These are phyloP conservation scores for Sclerotiophoma versabilis DNA, from an alignment of 2,329 filamentous ascomycete species.

Conservation along the genomic window DNA sequence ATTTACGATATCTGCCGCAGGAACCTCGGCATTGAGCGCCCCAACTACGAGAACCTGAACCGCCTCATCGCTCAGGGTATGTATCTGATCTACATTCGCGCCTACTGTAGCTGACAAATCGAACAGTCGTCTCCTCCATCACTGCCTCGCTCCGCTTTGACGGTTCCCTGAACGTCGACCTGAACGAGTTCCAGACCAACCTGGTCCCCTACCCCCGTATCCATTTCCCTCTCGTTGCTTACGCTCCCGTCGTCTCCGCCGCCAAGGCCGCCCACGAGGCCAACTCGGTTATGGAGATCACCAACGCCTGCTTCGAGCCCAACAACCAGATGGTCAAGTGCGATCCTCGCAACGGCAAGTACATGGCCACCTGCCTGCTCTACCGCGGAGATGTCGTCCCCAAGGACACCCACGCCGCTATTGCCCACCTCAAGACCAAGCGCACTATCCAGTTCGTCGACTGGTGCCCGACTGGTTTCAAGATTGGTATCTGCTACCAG, in stretches of 20 bases:
- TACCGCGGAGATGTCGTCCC: slow-evolving; percentile 99
- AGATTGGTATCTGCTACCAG: slow-evolving; percentile 99
- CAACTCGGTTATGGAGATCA: slow-evolving; percentile 98
- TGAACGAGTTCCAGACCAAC: slow-evolving; percentile 99
- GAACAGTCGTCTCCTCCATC: slow-evolving; percentile 91
- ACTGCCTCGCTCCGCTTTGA: slow-evolving; percentile 98
- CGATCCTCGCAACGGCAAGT: slow-evolving; percentile 97
- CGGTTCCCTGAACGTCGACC: slow-evolving; percentile 97
- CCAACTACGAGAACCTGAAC: slow-evolving; percentile 99
- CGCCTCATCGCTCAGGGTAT: slow-evolving; percentile 94
- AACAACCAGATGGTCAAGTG: slow-evolving; percentile 99
- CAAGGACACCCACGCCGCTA: slow-evolving; percentile 91
- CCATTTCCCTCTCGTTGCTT: slow-evolving; percentile 98
- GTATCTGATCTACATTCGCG: slow-evolving; percentile 21
- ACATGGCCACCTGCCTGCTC: slow-evolving; percentile 98
- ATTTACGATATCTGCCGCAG: slow-evolving; percentile 99
- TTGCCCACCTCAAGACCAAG: slow-evolving; percentile 98
- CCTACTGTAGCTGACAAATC: slow-evolving; percentile 26
- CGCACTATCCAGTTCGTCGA: slow-evolving; percentile 99
- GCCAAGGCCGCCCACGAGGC: slow-evolving; percentile 97
- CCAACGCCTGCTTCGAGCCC: slow-evolving; percentile 98
- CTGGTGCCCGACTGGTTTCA: slow-evolving; percentile 99
- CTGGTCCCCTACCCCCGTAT: slow-evolving; percentile 98
- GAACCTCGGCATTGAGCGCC: slow-evolving; percentile 95
- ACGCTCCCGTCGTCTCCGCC: slow-evolving; percentile 91